Evolutionary conservation across 1,284 basidiomycete genomes (phyloP).

Genomic region (Ustilago tritici): DNA sequence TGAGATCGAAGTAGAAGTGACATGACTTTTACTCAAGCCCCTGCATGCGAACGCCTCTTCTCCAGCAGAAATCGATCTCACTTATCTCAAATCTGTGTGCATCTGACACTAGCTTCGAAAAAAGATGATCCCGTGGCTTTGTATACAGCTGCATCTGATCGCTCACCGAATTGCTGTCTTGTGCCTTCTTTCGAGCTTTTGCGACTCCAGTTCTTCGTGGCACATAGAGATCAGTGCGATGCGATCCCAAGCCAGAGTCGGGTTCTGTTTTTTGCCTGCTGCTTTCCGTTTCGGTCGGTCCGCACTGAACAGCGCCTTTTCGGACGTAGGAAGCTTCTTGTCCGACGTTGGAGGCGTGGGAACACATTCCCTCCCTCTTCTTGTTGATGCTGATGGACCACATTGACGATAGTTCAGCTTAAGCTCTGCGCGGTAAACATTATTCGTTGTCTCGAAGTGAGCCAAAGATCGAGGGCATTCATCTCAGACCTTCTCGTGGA

Average conservation of each 20-base stretch:
- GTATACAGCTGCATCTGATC: conserved; percentile 1
- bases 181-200: neutral
- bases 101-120: neutral
- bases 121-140: neutral
- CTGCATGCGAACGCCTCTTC: conserved; percentile 9
- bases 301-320: neutral
- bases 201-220: neutral
- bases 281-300: neutral
- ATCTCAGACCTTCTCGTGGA: neutral
- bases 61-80: neutral
- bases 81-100: neutral
- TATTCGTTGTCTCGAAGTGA: neutral
- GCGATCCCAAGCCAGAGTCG: conserved; percentile 2
- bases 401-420: neutral
- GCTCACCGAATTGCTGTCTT: neutral
- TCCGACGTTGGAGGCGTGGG: neutral
- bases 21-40: neutral
- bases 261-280: neutral
- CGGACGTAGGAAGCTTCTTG: neutral
- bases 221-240: conserved; percentile 1
- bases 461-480: neutral
- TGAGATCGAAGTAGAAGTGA: too few species aligned
- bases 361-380: neutral
- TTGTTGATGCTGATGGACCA: neutral
- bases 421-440: too few species aligned